Evolutionary conservation across 352 stramenopile genomes (phyloP).

Genomic region (Pythium utonaiense): DNA sequence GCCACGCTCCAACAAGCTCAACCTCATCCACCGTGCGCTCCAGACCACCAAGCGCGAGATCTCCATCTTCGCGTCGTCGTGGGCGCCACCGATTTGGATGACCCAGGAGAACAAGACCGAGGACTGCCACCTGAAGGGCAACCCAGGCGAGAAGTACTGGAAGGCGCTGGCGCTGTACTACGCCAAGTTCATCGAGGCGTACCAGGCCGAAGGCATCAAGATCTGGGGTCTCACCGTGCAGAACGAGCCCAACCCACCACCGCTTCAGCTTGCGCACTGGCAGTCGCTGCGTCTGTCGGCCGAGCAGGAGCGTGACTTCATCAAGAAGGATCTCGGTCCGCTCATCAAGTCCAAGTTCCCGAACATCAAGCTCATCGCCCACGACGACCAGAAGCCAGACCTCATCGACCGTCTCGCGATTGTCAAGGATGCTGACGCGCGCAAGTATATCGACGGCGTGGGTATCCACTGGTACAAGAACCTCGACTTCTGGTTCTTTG

Average conservation of each 20-base stretch:
- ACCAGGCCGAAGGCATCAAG: constrained; percentile 56
- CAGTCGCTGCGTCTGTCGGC: constrained; percentile 45
- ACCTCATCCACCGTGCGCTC: constrained; percentile 61
- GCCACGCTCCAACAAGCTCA: constrained; percentile 65
- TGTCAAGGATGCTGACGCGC: constrained; percentile 42
- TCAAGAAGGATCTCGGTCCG: constrained; percentile 72
- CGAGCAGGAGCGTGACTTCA: constrained; percentile 49
- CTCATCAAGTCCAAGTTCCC: constrained; percentile 57
- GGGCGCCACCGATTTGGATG: constrained; percentile 86
- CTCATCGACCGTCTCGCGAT: constrained; percentile 45
- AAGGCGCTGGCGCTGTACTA: constrained; percentile 48
- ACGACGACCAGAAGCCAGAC: constrained; percentile 81
- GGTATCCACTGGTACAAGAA: constrained; percentile 87
- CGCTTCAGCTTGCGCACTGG: constrained; percentile 43
- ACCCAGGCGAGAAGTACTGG: constrained; percentile 53
- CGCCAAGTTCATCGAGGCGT: constrained; percentile 79
- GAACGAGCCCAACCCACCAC: constrained; percentile 73
- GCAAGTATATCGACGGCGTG: constrained; percentile 73
- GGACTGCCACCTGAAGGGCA: constrained; percentile 46
- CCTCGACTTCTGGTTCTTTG: constrained; percentile 43
- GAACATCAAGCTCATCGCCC: constrained; percentile 75
- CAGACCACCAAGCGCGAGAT: constrained; percentile 39
- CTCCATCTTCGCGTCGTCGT: constrained; percentile 73
- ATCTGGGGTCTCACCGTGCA: constrained; percentile 84
- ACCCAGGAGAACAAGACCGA: constrained; percentile 60